Evolutionary conservation across 129 eudicot genomes (phyloP), one percentile per base, ranked within the genome.

Genomic region (Escallonia rubra): DNA sequence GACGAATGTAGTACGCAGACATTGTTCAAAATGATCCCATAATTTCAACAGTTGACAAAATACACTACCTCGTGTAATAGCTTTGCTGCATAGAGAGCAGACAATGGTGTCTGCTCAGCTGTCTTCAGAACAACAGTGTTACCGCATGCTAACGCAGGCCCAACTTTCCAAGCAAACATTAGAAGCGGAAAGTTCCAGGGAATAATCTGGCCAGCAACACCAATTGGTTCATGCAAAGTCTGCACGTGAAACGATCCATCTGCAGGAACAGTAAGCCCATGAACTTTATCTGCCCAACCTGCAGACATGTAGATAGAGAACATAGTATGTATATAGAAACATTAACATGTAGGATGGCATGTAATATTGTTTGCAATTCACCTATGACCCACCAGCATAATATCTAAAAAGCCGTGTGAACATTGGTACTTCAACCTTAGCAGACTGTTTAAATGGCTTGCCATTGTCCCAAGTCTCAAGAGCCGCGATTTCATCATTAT

Each of bases 161-260:
- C 87, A 41, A 87, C 78, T 62, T 87, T 87, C 95, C 95, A 84
- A 53, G 76, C 85, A 71, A 69, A 87, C 95, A 87, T 87, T 58
- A 87, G 77, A 34, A 87, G 87, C 34, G 95, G 95, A 71, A 87
- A 87, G 79, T 83, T 87, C 95, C 87, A 87, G 4, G 90, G 95
- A 73, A 87, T 87, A 46, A 87, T 87, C 68, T 87, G 95, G 2
- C 95, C 95, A 40, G 79, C 85, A 43, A 87, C 90, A 39, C 95
- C 90, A 70, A 84, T 81, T n/a, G 90, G 95, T 66, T 87, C 95
- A 16, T 87, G 95, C 69, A 84, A 64, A 39, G 87, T 81, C 68
- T 87, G 90, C 45, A 81, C 85, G 57, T 87, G 95, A 63, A 68
- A 43, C 4, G 87, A 79, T 1, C 95, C 90, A 62, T 84, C 95